These are phyloP conservation scores for Cyberlindnera nakhonratchasimensis DNA, from an alignment of 805 yeast species.

Conservation along the genomic window DNA sequence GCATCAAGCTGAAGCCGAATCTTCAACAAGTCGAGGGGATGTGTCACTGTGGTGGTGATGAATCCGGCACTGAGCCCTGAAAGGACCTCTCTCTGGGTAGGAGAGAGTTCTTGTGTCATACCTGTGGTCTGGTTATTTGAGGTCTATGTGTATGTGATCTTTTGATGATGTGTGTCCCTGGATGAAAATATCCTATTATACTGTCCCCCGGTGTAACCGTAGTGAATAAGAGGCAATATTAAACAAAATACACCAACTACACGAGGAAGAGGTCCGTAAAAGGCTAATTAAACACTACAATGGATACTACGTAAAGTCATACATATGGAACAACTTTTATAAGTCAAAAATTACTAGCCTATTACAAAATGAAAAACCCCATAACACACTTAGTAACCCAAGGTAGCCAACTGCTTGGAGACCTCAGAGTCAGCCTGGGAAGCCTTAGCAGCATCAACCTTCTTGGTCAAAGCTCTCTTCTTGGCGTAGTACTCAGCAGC, in stretches of 20 bases:
- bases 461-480: slow-evolving; percentile 95
- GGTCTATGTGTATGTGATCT: too few species aligned
- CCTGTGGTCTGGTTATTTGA: too few species aligned
- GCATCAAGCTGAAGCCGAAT: slow-evolving; percentile 70
- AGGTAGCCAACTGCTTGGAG: slow-evolving; percentile 89
- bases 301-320: not conserved
- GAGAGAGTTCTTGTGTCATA: not conserved
- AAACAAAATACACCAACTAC: too few species aligned
- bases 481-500: slow-evolving; percentile 98
- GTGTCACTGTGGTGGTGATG: slow-evolving; percentile 73
- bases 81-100: slow-evolving; percentile 33
- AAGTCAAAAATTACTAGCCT: slow-evolving; percentile 9
- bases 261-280: not conserved
- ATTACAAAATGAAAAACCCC: slow-evolving; percentile 8
- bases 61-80: slow-evolving; percentile 83
- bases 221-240: too few species aligned
- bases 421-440: slow-evolving; percentile 87
- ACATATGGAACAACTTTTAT: slow-evolving; percentile 11
- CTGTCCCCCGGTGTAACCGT: too few species aligned
- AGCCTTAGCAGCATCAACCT: slow-evolving; percentile 82
- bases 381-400: slow-evolving; percentile 79
- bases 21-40: slow-evolving; percentile 87
- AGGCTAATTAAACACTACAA: not conserved
- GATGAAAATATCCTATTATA: too few species aligned
- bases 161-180: too few species aligned